Evolutionary conservation across 805 yeast genomes (phyloP).

Genomic region (Nakazawaea ernobii): DNA sequence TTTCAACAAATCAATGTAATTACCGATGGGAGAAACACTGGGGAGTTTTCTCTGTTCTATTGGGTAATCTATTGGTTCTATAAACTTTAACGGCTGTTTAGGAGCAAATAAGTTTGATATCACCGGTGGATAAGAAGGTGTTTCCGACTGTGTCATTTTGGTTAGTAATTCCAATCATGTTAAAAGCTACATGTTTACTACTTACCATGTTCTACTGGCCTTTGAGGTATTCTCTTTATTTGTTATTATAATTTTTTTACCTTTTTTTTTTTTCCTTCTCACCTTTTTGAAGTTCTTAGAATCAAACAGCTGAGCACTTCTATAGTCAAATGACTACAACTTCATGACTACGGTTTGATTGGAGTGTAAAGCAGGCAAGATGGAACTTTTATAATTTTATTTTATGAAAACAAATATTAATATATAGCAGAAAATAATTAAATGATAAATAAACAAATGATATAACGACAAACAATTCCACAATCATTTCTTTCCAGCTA

Average conservation of each 20-base stretch:
- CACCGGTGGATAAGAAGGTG: conserved; percentile 18
- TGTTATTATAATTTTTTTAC: too few relatives aligned
- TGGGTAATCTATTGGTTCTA: conserved; percentile 44
- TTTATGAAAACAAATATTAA: too few relatives aligned
- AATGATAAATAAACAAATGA: neutral
- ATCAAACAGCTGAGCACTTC: too few relatives aligned
- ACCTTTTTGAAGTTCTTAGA: too few relatives aligned
- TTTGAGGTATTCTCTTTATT: too few relatives aligned
- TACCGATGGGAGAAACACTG: conserved; percentile 40
- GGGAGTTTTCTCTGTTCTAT: conserved; percentile 42
- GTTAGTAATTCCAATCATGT: neutral
- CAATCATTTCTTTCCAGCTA: conserved; percentile 60
- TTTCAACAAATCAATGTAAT: conserved; percentile 20
- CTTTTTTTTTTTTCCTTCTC: too few relatives aligned
- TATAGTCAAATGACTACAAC: too few relatives aligned
- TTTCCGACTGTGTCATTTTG: conserved; percentile 3
- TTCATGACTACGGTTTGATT: too few relatives aligned
- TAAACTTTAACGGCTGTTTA: conserved; percentile 47
- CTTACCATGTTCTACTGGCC: neutral
- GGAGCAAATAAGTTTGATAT: conserved; percentile 53
- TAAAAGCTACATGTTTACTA: neutral
- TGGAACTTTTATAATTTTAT: too few relatives aligned
- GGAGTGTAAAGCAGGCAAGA: too few relatives aligned
- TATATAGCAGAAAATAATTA: too few relatives aligned
- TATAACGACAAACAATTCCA: neutral